Base-by-base conservation (phyloP, 768 basidiomycete genomes). In the Dentipellis sp. region DNA sequence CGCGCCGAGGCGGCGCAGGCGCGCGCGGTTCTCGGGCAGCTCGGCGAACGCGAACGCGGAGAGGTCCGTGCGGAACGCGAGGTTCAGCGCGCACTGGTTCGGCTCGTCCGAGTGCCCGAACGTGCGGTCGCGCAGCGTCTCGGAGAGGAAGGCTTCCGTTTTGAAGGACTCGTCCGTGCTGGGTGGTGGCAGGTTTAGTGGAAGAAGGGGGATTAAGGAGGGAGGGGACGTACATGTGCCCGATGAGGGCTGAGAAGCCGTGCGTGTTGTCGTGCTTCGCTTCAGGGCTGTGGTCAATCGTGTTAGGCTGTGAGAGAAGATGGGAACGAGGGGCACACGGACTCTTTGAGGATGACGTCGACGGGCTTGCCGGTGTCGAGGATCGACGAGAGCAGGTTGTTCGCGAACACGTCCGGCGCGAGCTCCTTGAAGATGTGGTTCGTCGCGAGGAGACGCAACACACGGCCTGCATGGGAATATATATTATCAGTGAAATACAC, bases 381-480 rank as follows among this genome's bases (percentile, higher is more conserved):
- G 10, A 58, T 37, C 8, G 61, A 55, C 2, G 68, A 68, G 16
- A 61, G 40, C 3, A 59, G 59, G 45, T 68, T 71, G 57, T 66
- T 62, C 0, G 66, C 60, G 53, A 68, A 71, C 6, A 64, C 62
- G 46, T 69, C 61, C 0, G 63, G 63, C 3, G 59, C 42, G 19
- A 63, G 50, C 45, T 71, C 68, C 17, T 35, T 53, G 53, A 69
- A 71, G 52, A 71, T 61, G 57, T 69, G 62, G 40, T 66, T 54
- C 0, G 67, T 59, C 3, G 66, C 66, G 10, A 71, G 65, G 5
- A 64, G 56, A 16, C 69, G 65, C 4, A 71, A 59, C 19, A 65
- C 22, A 1, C 67, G 65, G 11, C 61, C 66, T 69, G 45, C 9
- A 7, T n/a, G n/a, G n/a, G n/a, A n/a, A n/a, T n/a, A n/a, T 16